These are phyloP conservation scores for Neonectria neomacrospora DNA, from an alignment of 2,329 filamentous ascomycete genomes.

Conservation along the genomic window DNA sequence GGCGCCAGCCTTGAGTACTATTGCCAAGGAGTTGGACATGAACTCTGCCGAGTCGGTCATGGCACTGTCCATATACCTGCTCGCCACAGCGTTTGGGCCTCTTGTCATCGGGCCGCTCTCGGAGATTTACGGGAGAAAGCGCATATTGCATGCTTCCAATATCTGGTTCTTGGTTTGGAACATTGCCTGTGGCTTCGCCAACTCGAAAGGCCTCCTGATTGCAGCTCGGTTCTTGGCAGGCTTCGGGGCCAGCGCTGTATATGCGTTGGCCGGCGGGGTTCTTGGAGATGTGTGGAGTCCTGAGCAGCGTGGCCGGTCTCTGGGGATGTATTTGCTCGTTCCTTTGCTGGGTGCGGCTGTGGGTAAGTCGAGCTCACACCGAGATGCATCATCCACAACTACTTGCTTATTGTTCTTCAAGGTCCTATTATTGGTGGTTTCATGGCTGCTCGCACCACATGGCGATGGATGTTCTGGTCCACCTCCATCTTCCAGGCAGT, in stretches of 20 bases:
- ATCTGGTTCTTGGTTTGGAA: constrained; percentile 63
- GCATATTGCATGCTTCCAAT: constrained; percentile 56
- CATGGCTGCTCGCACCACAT: constrained; percentile 50
- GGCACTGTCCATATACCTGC: constrained; percentile 56
- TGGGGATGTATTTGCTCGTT: constrained; percentile 52
- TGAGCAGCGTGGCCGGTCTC: constrained; percentile 56
- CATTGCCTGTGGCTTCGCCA: constrained; percentile 56
- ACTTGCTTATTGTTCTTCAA: constrained; percentile 13
- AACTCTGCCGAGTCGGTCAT: constrained; percentile 59
- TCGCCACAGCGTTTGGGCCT: constrained; percentile 57
- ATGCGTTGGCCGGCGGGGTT: constrained; percentile 59
- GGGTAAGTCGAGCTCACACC: constrained; percentile 37
- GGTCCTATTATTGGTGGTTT: constrained; percentile 55
- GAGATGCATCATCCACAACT: background rate
- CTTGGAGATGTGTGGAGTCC: constrained; percentile 59
- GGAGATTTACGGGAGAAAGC: constrained; percentile 59
- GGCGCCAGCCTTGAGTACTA: constrained; percentile 60
- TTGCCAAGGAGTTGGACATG: constrained; percentile 64
- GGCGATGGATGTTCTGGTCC: constrained; percentile 60
- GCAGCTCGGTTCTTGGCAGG: constrained; percentile 59
- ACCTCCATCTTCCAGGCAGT: constrained; percentile 55
- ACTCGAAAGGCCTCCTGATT: constrained; percentile 54
- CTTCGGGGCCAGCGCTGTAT: constrained; percentile 58
- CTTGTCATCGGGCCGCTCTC: constrained; percentile 58
- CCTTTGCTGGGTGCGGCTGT: constrained; percentile 54